A percentile compares a stretch with the other conserved stretches of the same genome.
phyloP scores from a whole-genome alignment of 2,329 filamentous ascomycete genomes.

The Neurospora crassa region DNA sequence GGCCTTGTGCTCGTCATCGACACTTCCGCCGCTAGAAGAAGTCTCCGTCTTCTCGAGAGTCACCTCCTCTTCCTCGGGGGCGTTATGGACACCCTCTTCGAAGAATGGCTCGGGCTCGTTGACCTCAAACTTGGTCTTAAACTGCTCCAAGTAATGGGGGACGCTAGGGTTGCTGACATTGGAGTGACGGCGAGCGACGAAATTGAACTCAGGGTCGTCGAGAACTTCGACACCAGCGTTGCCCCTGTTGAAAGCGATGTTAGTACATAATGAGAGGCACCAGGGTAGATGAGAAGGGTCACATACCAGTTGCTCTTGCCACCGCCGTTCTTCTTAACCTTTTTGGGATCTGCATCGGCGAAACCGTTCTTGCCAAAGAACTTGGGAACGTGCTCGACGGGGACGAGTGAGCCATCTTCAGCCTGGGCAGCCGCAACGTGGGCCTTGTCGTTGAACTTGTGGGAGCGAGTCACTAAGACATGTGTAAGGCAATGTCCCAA shows the following conservation, averaged over 20 bases:
- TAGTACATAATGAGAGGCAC: slow-evolving; percentile 7
- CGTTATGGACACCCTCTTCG: slow-evolving; percentile 74
- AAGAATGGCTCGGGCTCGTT: slow-evolving; percentile 86
- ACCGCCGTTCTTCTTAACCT: slow-evolving; percentile 92
- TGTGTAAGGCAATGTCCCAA: background rate
- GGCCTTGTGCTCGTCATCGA: slow-evolving; percentile 37
- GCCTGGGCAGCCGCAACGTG: slow-evolving; percentile 59
- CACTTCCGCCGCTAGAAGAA: slow-evolving; percentile 49
- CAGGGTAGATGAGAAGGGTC: background rate
- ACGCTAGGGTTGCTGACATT: slow-evolving; percentile 68
- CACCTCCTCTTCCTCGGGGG: slow-evolving; percentile 48
- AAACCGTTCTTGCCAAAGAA: slow-evolving; percentile 88
- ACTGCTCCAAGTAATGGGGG: slow-evolving; percentile 50
- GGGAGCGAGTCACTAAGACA: slow-evolving; percentile 84
- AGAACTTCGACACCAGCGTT: slow-evolving; percentile 72
- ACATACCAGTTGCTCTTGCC: slow-evolving; percentile 91
- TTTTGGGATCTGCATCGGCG: slow-evolving; percentile 74
- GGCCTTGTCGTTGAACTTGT: slow-evolving; percentile 92
- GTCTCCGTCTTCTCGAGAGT: slow-evolving; percentile 43
- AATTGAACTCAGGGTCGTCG: slow-evolving; percentile 67
- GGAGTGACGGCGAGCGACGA: slow-evolving; percentile 77
- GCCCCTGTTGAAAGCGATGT: slow-evolving; percentile 52
- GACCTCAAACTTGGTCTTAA: slow-evolving; percentile 96
- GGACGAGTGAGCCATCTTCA: slow-evolving; percentile 55
- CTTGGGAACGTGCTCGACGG: slow-evolving; percentile 70